These are phyloP conservation scores for Emericellopsis terricola DNA, from an alignment of 495 filamentous ascomycete species.

Conservation along the genomic window DNA sequence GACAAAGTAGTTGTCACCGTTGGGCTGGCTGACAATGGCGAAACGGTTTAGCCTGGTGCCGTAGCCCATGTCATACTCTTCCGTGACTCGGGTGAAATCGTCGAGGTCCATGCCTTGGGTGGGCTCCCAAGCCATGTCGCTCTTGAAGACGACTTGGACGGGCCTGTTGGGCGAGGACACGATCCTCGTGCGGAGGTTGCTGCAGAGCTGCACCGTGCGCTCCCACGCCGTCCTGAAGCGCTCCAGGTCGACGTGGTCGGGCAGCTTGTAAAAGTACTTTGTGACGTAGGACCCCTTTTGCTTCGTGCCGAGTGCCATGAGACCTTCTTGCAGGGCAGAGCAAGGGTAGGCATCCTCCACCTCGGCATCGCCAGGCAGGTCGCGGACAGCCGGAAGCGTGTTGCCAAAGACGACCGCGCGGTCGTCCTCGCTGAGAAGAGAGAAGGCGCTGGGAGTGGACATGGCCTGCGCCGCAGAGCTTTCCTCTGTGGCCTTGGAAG, in stretches of 20 bases:
- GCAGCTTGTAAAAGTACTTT: conserved; percentile 23
- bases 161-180: conserved; percentile 1
- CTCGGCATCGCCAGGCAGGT: conserved; percentile 5
- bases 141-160: conserved; percentile 8
- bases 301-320: conserved; percentile 31
- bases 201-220: conserved; percentile 28
- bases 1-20: conserved; percentile 5
- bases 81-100: too few relatives aligned
- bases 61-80: neutral
- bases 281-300: conserved; percentile 21
- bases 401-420: too few relatives aligned
- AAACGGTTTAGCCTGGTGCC: neutral
- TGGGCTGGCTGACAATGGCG: neutral
- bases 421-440: neutral
- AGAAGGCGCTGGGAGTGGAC: neutral
- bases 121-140: neutral
- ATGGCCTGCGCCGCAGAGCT: conserved; percentile 24
- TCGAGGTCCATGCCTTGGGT: neutral
- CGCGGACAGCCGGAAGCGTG: neutral
- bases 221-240: conserved; percentile 31
- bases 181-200: conserved; percentile 44
- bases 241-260: conserved; percentile 16
- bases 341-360: conserved; percentile 42
- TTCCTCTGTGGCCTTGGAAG: neutral
- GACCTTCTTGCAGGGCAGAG: conserved; percentile 48